Conservation (phyloP, 148 eudicot genomes). For the Camellia sinensis region DNA sequence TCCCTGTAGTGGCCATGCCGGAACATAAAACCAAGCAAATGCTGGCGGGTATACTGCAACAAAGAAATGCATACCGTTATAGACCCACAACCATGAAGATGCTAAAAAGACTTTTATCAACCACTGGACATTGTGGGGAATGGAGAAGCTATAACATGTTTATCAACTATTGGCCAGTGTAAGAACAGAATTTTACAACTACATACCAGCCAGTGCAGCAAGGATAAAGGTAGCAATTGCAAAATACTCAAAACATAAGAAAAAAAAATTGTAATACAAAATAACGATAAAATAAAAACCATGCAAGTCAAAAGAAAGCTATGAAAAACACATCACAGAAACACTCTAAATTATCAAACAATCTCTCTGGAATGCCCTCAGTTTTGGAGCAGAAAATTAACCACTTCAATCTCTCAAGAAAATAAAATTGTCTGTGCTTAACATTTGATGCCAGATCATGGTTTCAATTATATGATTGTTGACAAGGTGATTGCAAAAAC, state of each 20-base stretch:
- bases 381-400: background rate
- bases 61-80: constrained; percentile 10
- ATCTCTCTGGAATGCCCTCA: background rate
- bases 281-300: background rate
- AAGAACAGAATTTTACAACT: background rate
- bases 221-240: background rate
- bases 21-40: constrained; percentile 87
- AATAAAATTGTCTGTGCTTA: background rate
- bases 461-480: background rate
- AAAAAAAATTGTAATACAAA: background rate
- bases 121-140: background rate
- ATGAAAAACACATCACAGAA: background rate
- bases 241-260: background rate
- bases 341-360: background rate
- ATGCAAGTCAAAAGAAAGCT: background rate
- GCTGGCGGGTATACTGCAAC: constrained; percentile 85
- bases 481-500: background rate
- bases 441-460: background rate
- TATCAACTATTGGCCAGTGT: background rate
- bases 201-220: background rate
- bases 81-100: background rate
- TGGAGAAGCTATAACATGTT: background rate
- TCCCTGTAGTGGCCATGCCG: constrained; percentile 87
- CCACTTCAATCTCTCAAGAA: background rate
- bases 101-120: background rate